Evolutionary conservation across 371 early-diverging fungal species (phyloP).

Genomic region (Saksenaea vasiformis): DNA sequence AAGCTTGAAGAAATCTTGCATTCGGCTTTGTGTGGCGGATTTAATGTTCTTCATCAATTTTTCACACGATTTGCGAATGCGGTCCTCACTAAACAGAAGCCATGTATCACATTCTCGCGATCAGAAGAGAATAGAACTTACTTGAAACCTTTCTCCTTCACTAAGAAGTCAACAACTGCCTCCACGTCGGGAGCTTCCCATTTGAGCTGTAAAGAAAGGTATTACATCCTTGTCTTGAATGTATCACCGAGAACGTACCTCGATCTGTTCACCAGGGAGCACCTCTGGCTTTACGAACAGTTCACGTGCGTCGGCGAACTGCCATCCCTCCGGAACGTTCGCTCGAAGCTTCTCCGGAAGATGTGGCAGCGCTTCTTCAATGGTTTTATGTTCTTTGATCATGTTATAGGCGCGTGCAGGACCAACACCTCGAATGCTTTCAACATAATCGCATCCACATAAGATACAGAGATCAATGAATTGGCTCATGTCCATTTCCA

Average conservation of each 20-base stretch:
- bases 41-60: constrained; percentile 77
- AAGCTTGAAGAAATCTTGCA: constrained; percentile 87
- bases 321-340: constrained; percentile 88
- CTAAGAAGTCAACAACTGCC: constrained; percentile 89
- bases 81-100: constrained; percentile 72
- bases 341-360: constrained; percentile 74
- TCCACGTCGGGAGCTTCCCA: constrained; percentile 93
- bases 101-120: neutral
- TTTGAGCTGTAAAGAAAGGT: constrained; percentile 54
- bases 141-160: constrained; percentile 95
- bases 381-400: constrained; percentile 86
- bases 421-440: constrained; percentile 96
- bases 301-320: constrained; percentile 89
- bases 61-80: constrained; percentile 86
- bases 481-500: constrained; percentile 78
- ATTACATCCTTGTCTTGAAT: neutral
- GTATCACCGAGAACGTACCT: constrained; percentile 36
- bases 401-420: constrained; percentile 89
- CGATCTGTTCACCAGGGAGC: constrained; percentile 61
- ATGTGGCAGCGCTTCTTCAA: constrained; percentile 87
- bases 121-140: constrained; percentile 25
- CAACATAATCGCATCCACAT: constrained; percentile 99
- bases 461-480: constrained; percentile 99
- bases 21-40: constrained; percentile 84
- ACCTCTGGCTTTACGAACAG: constrained; percentile 90